Evolutionary conservation across 768 basidiomycete species (phyloP), one percentile per base, ranked within the genome.

Genomic region (Suillus weaverae): DNA sequence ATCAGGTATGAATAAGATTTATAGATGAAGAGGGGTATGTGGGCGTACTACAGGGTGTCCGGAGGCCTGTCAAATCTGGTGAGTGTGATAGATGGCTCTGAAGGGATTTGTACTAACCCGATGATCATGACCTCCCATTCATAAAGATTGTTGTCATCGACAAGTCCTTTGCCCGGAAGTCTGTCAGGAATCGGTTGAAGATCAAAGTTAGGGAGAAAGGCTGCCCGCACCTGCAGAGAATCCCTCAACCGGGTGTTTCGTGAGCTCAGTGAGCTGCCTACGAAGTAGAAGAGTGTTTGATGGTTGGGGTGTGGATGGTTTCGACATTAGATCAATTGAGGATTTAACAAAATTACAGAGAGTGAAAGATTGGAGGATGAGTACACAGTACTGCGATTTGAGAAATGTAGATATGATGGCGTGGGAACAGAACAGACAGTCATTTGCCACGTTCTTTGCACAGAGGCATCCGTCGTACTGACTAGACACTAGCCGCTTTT

Each of bases 111-210:
- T 55, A 78, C 87, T 64, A 68, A 96, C 94, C 95, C 94, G 73
- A 97, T 97, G 69, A 97, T 89, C 74, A 97, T 83, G 72, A 98
- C 85, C 70, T 97, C 95, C 97, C 97, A 99, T 80, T 98, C 96
- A 64, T 91, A 94, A 14, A 98, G 80, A 79, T 98, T 96, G 77
- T 88, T 85, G 65, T 98, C 97, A 75, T 99, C 95, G 54, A 95
- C 95, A 62, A 99, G 87, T 46, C 97, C 97, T 88, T 72, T 71
- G 71, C 68, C 66, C 71, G 69, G 60, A 72, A 73, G 65, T 70
- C 71, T 73, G 68, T 76, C 73, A 78, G 75, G 72, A 67, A 69
- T 70, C 72, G 64, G 71, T 72, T 74, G 70, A 72, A 74, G 66
- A 73, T 71, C 69, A 56, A 74, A 73, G 73, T 73, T 70, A 67